Evolutionary conservation across 805 yeast genomes (phyloP), one percentile per base, ranked within the genome.

Genomic region (Lipomyces kockii): DNA sequence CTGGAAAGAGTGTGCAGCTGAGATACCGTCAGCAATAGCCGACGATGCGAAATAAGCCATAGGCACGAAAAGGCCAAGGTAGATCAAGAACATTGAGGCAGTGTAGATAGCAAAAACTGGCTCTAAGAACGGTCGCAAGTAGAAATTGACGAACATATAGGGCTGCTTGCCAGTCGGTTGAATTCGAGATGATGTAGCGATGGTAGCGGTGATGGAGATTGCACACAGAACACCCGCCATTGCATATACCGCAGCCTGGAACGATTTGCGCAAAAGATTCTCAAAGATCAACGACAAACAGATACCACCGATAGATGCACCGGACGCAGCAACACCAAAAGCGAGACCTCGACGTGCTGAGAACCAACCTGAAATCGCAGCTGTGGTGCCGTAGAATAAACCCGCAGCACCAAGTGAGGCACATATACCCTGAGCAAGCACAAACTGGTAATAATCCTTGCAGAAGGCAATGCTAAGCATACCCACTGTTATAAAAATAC

Each of bases 281-380:
- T 78, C 72, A 71, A 79, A 65, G 60, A 78, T 73, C n/a, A 68
- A 61, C 17, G 87, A 85, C 73, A 83, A 83, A 17, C 81, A 64
- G 62, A 83, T 75, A 14, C 86, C 86, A 2, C 88, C 88, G 6
- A 84, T 71, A 6, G 86, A 80, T 0, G 87, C 83, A 12, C 88
- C 88, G 6, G 82, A 72, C 0, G 85, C 83, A 0, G 84, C 84
- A 9, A 83, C 64, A 2, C 85, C 84, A 34, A 80, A 77, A 3
- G 85, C 86, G 35, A 80, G 72, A 6, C 82, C 85, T 29, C 87
- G 76, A 64, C 77, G 79, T 49, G 67, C 76, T 35, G 77, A 66
- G 72, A 84, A 85, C 78, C 83, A 84, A 34, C 83, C 84, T 0
- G 85, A 76, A 12, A 83, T 76, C 3, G 80, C 77, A 5, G 84